Base-by-base conservation (phyloP, 371 early-diverging fungal genomes). In the Batrachochytrium dendrobatidis region DNA sequence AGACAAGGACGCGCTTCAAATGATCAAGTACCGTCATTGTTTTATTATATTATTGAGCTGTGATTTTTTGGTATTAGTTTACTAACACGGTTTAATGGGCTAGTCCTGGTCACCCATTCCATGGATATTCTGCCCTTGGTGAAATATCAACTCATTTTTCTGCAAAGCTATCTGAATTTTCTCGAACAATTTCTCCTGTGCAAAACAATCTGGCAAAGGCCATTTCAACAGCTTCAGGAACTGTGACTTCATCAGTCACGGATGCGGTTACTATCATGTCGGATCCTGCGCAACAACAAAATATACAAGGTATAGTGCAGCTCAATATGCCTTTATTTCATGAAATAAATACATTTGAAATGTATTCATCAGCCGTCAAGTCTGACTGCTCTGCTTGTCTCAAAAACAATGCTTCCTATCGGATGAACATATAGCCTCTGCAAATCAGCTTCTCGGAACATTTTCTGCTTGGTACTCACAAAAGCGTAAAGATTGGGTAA, bases 31-130 rank as follows among this genome's bases (percentile, higher is more conserved):
- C n/a, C n/a, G n/a, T n/a, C n/a, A n/a, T n/a, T 53, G 28, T 53
- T 34, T 34, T 10, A 10, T 46, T 18, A 25, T 18, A 15, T 10
- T 25, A 63, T 22, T 12, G 15, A 53, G 29, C 45, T 20, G 18
- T 15, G 55, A 24, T 25, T 10, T 18, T 4, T 10, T 17, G 55
- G 12, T 28, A 6, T 33, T 35, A 3, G 3, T 24, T 32, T 24
- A 6, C 53, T 2, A 30, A 10, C 49, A 12, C 50, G 18, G 7
- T 56, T 24, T 15, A 1, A 26, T n/a, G 35, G 30, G 82, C 64
- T 79, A 61, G 73, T 80, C 84, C 89, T 30, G 83, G 85, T 58
- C 86, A 86, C 70, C 85, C 85, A 6, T 82, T 83, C 35, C 81
- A 80, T 65, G 85, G 86, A 30, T 75, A 80, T 50, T 67, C 83